A percentile compares a stretch with the other conserved stretches of the same genome.
Evolutionary conservation across 805 yeast genomes (phyloP).

Genomic region (Grigorovia transvaalensis): DNA sequence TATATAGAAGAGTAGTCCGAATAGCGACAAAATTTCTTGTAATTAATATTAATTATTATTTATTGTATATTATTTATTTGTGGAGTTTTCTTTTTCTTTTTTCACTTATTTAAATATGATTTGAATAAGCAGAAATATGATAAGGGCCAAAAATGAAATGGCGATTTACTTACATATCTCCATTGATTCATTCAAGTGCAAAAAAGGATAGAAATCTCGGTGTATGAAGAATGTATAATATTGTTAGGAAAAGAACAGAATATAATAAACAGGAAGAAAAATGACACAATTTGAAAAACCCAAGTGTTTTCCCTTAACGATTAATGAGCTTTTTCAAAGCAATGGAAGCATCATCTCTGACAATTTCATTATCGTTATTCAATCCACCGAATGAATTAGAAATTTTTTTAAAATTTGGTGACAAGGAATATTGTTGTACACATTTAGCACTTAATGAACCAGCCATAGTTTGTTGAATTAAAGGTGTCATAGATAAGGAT

Average conservation of each 20-base stretch:
- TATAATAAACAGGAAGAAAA: neutral
- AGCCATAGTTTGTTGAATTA: slow-evolving; percentile 27
- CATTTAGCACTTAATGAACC: slow-evolving; percentile 18
- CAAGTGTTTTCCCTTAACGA: neutral
- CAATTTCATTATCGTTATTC: slow-evolving; percentile 1
- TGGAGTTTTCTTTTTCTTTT: no score
- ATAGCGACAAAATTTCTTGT: no score
- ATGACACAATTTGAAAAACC: no score
- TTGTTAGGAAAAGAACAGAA: neutral
- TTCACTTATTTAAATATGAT: no score
- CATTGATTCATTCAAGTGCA: no score
- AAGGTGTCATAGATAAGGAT: slow-evolving; percentile 23
- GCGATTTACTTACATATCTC: no score
- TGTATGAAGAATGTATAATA: neutral
- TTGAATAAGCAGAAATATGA: no score
- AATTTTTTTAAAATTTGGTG: slow-evolving; percentile 7
- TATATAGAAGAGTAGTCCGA: no score
- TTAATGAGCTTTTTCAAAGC: slow-evolving; percentile 23
- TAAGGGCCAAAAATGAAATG: no score
- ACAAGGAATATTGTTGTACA: slow-evolving; percentile 6
- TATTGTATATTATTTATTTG: no score
- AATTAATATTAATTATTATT: no score
- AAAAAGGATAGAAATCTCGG: no score
- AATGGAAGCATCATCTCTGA: slow-evolving; percentile 24
- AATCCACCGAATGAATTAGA: slow-evolving; percentile 3